Evolutionary conservation across 2,329 filamentous ascomycete species (phyloP).

Genomic region (Cladosporium cucumerinum): DNA sequence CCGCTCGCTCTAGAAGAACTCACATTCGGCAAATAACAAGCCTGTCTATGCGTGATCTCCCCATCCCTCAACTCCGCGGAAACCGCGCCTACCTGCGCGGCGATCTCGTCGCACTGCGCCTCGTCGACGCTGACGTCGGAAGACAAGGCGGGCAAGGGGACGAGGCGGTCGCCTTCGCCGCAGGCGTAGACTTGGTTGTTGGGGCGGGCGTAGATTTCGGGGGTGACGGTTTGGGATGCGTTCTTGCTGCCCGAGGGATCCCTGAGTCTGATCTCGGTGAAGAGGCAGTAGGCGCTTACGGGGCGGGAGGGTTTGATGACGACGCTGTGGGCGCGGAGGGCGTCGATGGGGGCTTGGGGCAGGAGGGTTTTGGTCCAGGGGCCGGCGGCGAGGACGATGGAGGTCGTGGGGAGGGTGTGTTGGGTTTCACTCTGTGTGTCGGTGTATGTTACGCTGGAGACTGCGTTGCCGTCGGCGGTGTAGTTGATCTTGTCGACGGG

Average conservation of each 20-base stretch:
- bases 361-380: constrained; percentile 58
- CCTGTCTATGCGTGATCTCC: constrained; percentile 69
- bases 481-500: constrained; percentile 67
- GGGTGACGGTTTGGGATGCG: constrained; percentile 64
- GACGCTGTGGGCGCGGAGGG: constrained; percentile 61
- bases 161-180: constrained; percentile 75
- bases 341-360: constrained; percentile 55
- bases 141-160: constrained; percentile 72
- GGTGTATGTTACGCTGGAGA: constrained; percentile 62
- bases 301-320: constrained; percentile 56
- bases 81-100: constrained; percentile 69
- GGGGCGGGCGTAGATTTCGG: constrained; percentile 90
- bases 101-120: constrained; percentile 76
- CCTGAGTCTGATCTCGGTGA: constrained; percentile 80
- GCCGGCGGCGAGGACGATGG: constrained; percentile 59
- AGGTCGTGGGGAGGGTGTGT: constrained; percentile 53
- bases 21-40: constrained; percentile 88
- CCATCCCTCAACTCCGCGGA: constrained; percentile 46
- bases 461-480: constrained; percentile 41
- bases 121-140: constrained; percentile 74
- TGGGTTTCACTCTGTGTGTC: too few species aligned
- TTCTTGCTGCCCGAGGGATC: constrained; percentile 28
- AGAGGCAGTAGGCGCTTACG: constrained; percentile 73
- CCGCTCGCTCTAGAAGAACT: constrained; percentile 46
- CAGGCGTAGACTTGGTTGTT: constrained; percentile 91